Conservation (phyloP, 306 rosid genomes). For the Castanospermum australe region DNA sequence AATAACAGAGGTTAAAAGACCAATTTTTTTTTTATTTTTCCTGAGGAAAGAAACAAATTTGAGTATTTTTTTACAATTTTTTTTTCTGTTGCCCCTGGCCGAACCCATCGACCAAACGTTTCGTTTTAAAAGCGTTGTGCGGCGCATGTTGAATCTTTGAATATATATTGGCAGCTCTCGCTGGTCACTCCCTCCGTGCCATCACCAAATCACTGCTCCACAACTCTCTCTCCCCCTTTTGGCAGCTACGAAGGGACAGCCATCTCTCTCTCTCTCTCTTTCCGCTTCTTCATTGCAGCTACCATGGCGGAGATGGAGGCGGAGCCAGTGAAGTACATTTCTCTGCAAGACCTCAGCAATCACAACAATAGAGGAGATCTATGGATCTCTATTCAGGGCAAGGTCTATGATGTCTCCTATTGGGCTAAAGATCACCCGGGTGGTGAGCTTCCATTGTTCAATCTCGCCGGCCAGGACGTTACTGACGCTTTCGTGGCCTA, state of each 20-base stretch:
- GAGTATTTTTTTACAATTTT: no score
- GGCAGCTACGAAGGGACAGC: no score
- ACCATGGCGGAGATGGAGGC: constrained; percentile 16
- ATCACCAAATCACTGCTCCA: no score
- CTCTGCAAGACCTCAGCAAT: constrained; percentile 2
- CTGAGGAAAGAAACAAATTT: no score
- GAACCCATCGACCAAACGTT: not conserved
- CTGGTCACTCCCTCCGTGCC: no score
- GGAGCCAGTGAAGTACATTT: constrained; percentile 35
- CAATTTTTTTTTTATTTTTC: no score
- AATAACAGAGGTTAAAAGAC: no score
- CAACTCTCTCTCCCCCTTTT: no score
- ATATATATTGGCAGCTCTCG: no score
- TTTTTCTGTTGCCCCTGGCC: no score
- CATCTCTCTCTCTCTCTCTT: not conserved
- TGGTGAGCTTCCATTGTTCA: constrained; percentile 57
- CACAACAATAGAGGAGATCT: constrained; percentile 53
- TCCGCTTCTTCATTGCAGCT: not conserved
- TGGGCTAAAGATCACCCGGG: constrained; percentile 76
- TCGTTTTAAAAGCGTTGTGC: not conserved
- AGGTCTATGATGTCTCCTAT: constrained; percentile 60
- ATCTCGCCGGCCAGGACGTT: constrained; percentile 76
- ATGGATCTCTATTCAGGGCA: constrained; percentile 79
- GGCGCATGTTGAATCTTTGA: not conserved
- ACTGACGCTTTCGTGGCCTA: constrained; percentile 80